phyloP scores from a whole-genome alignment of 176 grass and related monocot genomes.

The Phragmites australis region DNA sequence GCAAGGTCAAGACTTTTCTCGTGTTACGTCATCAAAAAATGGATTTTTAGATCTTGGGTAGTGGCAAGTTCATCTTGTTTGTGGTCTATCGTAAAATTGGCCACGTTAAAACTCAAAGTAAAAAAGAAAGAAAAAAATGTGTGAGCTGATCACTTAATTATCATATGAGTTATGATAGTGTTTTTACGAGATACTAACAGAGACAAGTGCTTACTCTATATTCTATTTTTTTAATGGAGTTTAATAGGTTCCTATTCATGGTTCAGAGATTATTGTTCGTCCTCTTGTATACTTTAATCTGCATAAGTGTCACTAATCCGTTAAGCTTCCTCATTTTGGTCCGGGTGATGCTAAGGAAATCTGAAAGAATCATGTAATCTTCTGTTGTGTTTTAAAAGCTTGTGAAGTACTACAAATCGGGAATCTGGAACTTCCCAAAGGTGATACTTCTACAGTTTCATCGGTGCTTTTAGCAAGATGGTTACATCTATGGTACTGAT shows the following conservation, averaged over 20 bases:
- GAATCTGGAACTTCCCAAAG: slow-evolving; percentile 34
- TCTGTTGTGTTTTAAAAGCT: background rate
- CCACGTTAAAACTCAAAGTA: background rate
- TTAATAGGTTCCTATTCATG: background rate
- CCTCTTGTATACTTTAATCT: slow-evolving; percentile 1
- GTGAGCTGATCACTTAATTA: background rate
- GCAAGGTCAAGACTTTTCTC: background rate
- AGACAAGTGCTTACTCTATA: background rate
- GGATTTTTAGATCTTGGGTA: background rate
- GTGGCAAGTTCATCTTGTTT: background rate
- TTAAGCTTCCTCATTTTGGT: background rate
- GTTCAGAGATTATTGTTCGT: background rate
- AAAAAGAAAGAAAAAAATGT: background rate
- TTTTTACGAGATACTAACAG: background rate
- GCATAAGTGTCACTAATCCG: background rate
- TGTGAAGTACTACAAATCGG: background rate
- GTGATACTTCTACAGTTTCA: background rate
- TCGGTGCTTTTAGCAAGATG: slow-evolving; percentile 29
- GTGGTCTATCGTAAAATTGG: background rate
- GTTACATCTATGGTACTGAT: slow-evolving; percentile 32
- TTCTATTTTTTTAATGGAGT: background rate
- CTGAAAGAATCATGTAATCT: background rate
- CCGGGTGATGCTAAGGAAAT: background rate
- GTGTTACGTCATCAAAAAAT: background rate
- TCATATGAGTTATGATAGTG: background rate